A percentile compares a stretch with the other conserved stretches of the same genome.
Evolutionary conservation across 176 grass and related monocot genomes (phyloP).

Genomic region (Elaeis guineensis): DNA sequence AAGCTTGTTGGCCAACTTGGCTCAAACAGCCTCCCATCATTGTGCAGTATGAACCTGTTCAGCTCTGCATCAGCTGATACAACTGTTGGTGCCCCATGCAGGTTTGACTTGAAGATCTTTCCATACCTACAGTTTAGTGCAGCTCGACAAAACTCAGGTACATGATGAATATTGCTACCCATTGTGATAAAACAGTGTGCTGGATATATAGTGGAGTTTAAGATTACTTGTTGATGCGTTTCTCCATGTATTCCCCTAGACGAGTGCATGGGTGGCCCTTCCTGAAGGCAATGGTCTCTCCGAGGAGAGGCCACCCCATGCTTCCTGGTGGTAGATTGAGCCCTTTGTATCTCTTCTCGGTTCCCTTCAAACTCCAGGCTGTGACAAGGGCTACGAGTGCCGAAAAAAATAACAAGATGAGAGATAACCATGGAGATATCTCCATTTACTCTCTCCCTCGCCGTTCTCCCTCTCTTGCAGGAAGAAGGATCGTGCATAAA

Average conservation of each 20-base stretch:
- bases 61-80: slow-evolving; percentile 22
- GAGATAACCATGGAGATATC: no score
- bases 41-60: slow-evolving; percentile 22
- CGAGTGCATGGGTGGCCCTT: slow-evolving; percentile 2
- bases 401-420: no score
- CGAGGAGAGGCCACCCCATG: slow-evolving; percentile 26
- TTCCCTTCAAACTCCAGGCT: no score
- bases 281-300: slow-evolving; percentile 18
- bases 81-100: background rate
- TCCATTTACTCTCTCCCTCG: no score
- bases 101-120: slow-evolving; percentile 14
- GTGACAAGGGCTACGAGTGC: no score
- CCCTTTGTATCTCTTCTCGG: background rate
- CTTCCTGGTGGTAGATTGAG: slow-evolving; percentile 14
- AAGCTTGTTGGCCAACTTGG: background rate
- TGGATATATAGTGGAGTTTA: background rate
- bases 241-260: slow-evolving; percentile 18
- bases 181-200: no score
- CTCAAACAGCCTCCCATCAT: slow-evolving; percentile 20
- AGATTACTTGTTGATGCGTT: slow-evolving; percentile 6
- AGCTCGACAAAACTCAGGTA: background rate
- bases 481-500: no score
- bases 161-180: no score
- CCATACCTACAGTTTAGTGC: slow-evolving; percentile 6
- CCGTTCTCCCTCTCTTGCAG: no score